Evolutionary conservation across 208 protist genomes (phyloP).

Genomic region (Acanthamoeba healyi): DNA sequence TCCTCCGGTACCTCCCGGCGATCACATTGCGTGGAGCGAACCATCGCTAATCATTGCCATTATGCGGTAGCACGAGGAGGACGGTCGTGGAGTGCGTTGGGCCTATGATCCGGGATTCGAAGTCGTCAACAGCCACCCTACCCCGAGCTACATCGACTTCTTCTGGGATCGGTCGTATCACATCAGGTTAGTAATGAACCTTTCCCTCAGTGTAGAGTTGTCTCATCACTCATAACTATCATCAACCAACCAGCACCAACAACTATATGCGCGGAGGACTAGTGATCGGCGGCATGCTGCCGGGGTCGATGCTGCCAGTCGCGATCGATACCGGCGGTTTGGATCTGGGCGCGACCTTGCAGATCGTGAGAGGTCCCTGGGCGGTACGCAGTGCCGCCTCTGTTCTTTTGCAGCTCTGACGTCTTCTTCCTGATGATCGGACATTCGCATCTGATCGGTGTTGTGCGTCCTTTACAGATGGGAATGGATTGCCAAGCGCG

Average conservation of each 20-base stretch:
- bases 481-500: constrained; percentile 3
- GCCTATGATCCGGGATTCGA: not conserved
- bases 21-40: too few relatives aligned
- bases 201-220: too few relatives aligned
- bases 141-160: not conserved
- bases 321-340: not conserved
- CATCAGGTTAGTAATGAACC: too few relatives aligned
- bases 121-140: not conserved
- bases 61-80: not conserved
- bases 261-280: not conserved
- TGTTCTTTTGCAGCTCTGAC: too few relatives aligned
- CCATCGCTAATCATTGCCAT: not conserved
- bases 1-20: not conserved
- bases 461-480: not conserved
- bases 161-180: not conserved
- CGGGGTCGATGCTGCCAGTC: not conserved
- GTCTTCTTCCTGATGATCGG: too few relatives aligned
- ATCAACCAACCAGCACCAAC: not conserved
- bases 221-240: not conserved
- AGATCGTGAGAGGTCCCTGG: not conserved
- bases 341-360: not conserved
- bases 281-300: constrained; percentile 7
- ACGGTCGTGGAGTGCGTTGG: not conserved
- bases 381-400: too few relatives aligned
- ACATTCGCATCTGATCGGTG: not conserved